Evolutionary conservation across 129 eudicot species (phyloP), one percentile per base, ranked within the genome.

Genomic region (Tagetes erecta): DNA sequence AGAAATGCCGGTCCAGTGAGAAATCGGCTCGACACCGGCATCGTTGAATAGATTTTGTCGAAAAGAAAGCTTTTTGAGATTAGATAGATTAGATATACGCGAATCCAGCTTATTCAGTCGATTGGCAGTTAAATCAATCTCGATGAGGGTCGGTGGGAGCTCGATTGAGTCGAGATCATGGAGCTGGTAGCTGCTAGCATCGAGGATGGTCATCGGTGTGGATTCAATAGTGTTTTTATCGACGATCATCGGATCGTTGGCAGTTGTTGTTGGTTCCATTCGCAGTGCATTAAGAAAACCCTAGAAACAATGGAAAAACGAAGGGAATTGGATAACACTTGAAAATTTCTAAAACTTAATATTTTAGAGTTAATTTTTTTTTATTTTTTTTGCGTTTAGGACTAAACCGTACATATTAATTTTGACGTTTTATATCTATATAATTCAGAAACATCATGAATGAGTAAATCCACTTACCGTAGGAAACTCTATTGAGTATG

Each of bases 141-240:
- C 97, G 81, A 74, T 82, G 37, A 88, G 84, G 70, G 64, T 83
- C 33, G 86, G 78, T 0, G 97, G 96, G 49, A 94, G 83, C 66
- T 94, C 96, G 70, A 94, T 82, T 67, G 98, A 86, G 76, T 84
- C 88, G 64, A 94, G 91, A 86, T 88, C 96, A 56, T 82, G 98
- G 64, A 94, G 97, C 84, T 94, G 97, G 46, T 73, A 90, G 74
- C 98, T 88, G 41, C 89, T 81, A 30, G 88, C 91, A 33, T 94
- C 98, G 27, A 94, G 91, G 58, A 85, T 41, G 0, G 94, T 87
- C 40, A 79, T 45, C 45, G 69, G 49, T 33, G 88, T 45, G n/a
- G 78, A 83, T 46, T 62, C 89, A 5, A 75, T 89, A 14, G 20
- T 38, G 52, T 30, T 42, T 0, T 66, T 66, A 31, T 66, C 53